Base-by-base conservation (phyloP, 805 yeast genomes). In the Zygosaccharomyces rouxii region DNA sequence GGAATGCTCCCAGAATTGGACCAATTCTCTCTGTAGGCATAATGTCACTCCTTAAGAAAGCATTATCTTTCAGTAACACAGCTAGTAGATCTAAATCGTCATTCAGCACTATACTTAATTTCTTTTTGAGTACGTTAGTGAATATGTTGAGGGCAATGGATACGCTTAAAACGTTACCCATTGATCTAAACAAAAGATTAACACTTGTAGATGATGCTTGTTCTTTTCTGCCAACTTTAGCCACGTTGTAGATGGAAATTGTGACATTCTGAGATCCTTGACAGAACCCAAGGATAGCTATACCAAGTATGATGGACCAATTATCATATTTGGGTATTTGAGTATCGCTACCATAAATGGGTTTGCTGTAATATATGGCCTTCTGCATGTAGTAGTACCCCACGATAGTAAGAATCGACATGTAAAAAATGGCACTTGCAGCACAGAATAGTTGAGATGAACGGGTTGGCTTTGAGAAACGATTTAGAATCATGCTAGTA, bases 171-270 rank as follows among this genome's bases (percentile, higher is more conserved):
- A 72, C 76, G 42, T 71, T 69, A 7, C 78, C 78, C 45, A 72
- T 53, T 1, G 77, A 72, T 47, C 73, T 65, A 43, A 73, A 69
- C 44, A 74, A 59, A 40, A 73, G 73, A 35, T 70, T 73, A 64
- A 71, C 73, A 14, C 77, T 74, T 13, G 74, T 72, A n/a, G 74
- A 75, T 30, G 71, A 57, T 1, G 77, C 77, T 50, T 74, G 78
- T 14, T 68, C 67, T 35, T 62, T 64, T 25, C 59, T 52, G 7
- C 77, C 77, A 23, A 70, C 77, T 40, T 63, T 66, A 1, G 72
- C 77, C 37, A 74, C 71, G 29, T 70, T 71, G 45, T 71, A 62
- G 31, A 74, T 62, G 29, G 69, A 50, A 11, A 71, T 53, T 18
- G 74, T 68, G 18, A 73, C 77, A 30, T 68, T 50, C 44, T 70